Evolutionary conservation across 2,329 filamentous ascomycete species (phyloP).

Genomic region (Alternaria triticimaculans): DNA sequence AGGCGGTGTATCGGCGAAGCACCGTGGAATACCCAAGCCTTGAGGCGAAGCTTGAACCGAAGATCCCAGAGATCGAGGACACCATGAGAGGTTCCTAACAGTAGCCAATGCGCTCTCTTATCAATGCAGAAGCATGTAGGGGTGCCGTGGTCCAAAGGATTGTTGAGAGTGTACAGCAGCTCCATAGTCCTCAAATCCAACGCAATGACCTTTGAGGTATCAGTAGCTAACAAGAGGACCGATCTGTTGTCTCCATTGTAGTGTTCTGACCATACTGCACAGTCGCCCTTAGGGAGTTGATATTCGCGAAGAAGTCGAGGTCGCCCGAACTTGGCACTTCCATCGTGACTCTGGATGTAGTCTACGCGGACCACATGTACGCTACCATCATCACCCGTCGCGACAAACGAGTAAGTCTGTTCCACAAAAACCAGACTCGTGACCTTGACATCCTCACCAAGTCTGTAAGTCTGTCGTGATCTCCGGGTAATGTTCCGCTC

Average conservation of each 20-base stretch:
- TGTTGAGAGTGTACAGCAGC: slow-evolving; percentile 78
- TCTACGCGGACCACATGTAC: slow-evolving; percentile 84
- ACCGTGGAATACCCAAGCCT: slow-evolving; percentile 85
- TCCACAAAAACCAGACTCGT: slow-evolving; percentile 89
- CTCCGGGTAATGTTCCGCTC: slow-evolving; percentile 91
- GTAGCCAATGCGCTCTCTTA: slow-evolving; percentile 84
- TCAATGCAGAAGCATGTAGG: slow-evolving; percentile 93
- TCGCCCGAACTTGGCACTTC: slow-evolving; percentile 74
- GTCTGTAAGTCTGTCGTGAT: slow-evolving; percentile 83
- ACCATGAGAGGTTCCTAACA: slow-evolving; percentile 90
- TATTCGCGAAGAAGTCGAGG: slow-evolving; percentile 75
- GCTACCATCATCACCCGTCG: slow-evolving; percentile 86
- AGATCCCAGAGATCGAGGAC: slow-evolving; percentile 95
- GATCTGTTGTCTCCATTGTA: slow-evolving; percentile 83
- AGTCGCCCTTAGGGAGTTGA: slow-evolving; percentile 74
- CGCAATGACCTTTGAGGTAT: slow-evolving; percentile 79
- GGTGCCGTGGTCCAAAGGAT: slow-evolving; percentile 88
- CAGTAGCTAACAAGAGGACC: slow-evolving; percentile 86
- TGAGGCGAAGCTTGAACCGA: slow-evolving; percentile 87
- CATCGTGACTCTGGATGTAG: slow-evolving; percentile 62
- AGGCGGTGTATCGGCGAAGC: slow-evolving; percentile 82
- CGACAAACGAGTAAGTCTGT: slow-evolving; percentile 91
- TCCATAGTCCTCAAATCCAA: slow-evolving; percentile 89
- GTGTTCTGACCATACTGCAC: slow-evolving; percentile 90
- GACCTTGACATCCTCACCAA: slow-evolving; percentile 74